Conservation (phyloP, 108 stramenopile species). For the Nitzschia inconspicua region DNA sequence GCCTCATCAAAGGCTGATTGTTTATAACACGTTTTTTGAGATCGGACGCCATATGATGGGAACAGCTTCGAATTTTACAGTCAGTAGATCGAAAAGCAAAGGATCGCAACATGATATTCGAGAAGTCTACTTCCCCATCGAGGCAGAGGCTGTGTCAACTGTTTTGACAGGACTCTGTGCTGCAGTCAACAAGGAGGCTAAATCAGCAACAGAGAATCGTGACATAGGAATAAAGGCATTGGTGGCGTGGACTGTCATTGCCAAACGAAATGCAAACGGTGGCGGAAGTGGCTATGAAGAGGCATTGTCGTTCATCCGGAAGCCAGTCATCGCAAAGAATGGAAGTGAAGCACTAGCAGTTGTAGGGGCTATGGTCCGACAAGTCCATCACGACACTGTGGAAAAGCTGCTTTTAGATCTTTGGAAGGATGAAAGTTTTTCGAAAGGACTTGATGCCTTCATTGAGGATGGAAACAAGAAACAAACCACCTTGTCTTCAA, state of each 20-base stretch:
- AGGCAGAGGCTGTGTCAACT: not conserved
- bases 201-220: slow-evolving; percentile 31
- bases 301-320: slow-evolving; percentile 45
- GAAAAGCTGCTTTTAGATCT: slow-evolving; percentile 50
- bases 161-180: slow-evolving; percentile 14
- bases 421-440: slow-evolving; percentile 37
- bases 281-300: slow-evolving; percentile 32
- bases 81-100: too few relatives aligned
- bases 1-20: slow-evolving; percentile 21
- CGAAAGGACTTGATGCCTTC: slow-evolving; percentile 45
- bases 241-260: slow-evolving; percentile 56
- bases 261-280: slow-evolving; percentile 18
- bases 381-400: slow-evolving; percentile 31
- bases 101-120: too few relatives aligned
- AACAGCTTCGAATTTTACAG: too few relatives aligned
- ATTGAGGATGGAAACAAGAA: slow-evolving; percentile 65
- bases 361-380: slow-evolving; percentile 17
- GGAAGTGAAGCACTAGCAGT: slow-evolving; percentile 30
- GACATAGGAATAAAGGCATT: slow-evolving; percentile 45
- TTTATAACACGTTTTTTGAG: slow-evolving; percentile 5
- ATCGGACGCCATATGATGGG: slow-evolving; percentile 9
- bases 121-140: not conserved
- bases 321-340: slow-evolving; percentile 46
- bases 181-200: slow-evolving; percentile 50
- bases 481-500: slow-evolving; percentile 44